Conservation (phyloP, 495 filamentous ascomycete genomes). For the Aspergillus avenaceus region DNA sequence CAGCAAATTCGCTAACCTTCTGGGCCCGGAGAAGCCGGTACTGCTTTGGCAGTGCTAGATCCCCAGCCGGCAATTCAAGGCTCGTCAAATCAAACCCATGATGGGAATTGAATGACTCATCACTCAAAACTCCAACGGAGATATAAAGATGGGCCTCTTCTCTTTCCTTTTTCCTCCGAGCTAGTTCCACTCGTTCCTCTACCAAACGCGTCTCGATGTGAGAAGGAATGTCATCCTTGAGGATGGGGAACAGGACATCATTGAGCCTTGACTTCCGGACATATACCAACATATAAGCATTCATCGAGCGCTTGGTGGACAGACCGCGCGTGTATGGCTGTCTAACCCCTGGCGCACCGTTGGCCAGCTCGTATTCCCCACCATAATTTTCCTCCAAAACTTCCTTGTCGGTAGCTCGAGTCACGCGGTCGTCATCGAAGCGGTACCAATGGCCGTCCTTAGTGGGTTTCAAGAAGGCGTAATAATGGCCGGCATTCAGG, state of each 20-base stretch:
- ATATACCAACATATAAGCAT: constrained; percentile 98
- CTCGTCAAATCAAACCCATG: constrained; percentile 81
- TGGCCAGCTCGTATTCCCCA: constrained; percentile 69
- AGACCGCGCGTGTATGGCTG: constrained; percentile 64
- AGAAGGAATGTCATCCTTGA: constrained; percentile 68
- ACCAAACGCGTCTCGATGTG: constrained; percentile 76
- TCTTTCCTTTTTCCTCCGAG: constrained; percentile 74
- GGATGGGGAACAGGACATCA: constrained; percentile 70
- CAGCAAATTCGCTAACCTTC: constrained; percentile 69
- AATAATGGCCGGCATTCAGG: constrained; percentile 98
- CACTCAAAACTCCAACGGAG: constrained; percentile 71
- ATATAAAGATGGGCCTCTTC: constrained; percentile 95
- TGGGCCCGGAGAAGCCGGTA: constrained; percentile 70
- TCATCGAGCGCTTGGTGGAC: constrained; percentile 68
- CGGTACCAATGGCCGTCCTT: constrained; percentile 94
- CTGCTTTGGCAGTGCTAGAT: constrained; percentile 49
- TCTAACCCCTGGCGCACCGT: constrained; percentile 54
- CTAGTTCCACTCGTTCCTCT: constrained; percentile 72
- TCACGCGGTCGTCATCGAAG: constrained; percentile 96
- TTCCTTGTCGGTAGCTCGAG: constrained; percentile 84
- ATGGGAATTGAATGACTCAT: constrained; percentile 72
- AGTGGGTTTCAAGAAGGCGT: constrained; percentile 90
- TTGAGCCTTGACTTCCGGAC: constrained; percentile 81
- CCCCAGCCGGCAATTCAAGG: constrained; percentile 64
- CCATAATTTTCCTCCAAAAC: constrained; percentile 96